These are phyloP conservation scores for Irpex lacteus DNA, from an alignment of 1,284 basidiomycete species.

Conservation along the genomic window DNA sequence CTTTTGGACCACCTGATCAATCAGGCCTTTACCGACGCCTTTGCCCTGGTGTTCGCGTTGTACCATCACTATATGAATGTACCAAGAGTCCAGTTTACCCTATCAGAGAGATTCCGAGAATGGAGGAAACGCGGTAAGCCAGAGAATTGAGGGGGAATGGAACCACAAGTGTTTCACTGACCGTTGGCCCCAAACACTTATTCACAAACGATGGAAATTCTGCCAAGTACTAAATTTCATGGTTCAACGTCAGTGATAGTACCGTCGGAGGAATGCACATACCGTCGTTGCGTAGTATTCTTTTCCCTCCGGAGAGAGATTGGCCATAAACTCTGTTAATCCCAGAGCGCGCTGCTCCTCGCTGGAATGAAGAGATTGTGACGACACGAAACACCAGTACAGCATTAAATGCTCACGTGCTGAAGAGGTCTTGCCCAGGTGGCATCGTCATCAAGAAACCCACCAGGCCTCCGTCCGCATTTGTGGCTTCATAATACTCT, in stretches of 20 bases:
- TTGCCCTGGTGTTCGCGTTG: conserved; percentile 15
- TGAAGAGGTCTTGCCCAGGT: conserved; percentile 18
- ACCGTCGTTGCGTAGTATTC: conserved; percentile 18
- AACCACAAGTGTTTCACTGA: not conserved
- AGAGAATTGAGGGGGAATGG: not conserved
- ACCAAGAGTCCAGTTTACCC: conserved; percentile 21
- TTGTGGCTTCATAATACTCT: conserved; percentile 20
- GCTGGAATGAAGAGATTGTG: conserved; percentile 3
- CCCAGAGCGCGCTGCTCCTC: conserved; percentile 18
- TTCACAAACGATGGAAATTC: conserved; percentile 18
- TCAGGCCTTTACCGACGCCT: conserved; percentile 17
- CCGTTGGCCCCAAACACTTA: conserved; percentile 15
- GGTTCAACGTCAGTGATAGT: not conserved
- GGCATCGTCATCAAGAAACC: conserved; percentile 22
- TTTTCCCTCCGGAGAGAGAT: conserved; percentile 15
- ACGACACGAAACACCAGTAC: not conserved
- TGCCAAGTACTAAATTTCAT: conserved; percentile 12
- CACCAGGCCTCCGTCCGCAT: conserved; percentile 16
- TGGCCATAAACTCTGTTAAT: conserved; percentile 17
- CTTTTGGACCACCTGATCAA: conserved; percentile 14
- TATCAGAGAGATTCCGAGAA: not conserved
- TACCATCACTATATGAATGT: conserved; percentile 21
- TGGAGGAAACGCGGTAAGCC: not conserved
- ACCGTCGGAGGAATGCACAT: not conserved
- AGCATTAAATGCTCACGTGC: conserved; percentile 17